These are phyloP conservation scores for Boeremia exigua DNA, from an alignment of 2,329 filamentous ascomycete genomes.

Conservation along the genomic window DNA sequence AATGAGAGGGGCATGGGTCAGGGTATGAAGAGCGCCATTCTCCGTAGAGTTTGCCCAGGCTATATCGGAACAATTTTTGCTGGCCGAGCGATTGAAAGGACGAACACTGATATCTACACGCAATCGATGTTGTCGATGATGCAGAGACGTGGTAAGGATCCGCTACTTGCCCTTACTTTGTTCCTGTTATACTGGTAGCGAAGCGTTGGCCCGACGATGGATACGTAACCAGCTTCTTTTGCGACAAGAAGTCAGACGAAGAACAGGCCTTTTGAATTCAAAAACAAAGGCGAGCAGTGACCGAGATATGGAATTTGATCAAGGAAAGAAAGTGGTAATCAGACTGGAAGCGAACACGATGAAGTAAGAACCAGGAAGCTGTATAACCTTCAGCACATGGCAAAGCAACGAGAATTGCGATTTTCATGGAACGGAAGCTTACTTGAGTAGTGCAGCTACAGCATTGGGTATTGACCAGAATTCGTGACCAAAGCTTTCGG, in stretches of 20 bases:
- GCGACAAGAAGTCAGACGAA: not conserved
- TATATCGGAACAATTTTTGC: not conserved
- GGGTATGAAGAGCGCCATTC: not conserved
- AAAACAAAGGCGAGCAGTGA: not conserved
- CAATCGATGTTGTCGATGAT: conserved; percentile 2
- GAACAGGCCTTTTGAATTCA: not conserved
- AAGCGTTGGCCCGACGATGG: not conserved
- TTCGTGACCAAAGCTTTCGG: not conserved
- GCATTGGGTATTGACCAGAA: not conserved
- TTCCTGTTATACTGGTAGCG: conserved; percentile 3
- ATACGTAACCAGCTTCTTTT: too few species aligned
- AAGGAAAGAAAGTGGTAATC: not conserved
- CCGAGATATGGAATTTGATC: not conserved
- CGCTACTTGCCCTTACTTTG: not conserved
- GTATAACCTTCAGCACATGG: not conserved
- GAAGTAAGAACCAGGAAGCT: not conserved
- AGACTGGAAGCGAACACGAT: not conserved
- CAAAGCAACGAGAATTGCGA: not conserved
- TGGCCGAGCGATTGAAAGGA: not conserved
- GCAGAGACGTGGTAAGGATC: not conserved
- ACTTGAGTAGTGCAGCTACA: not conserved
- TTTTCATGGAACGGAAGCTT: not conserved
- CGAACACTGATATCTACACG: not conserved
- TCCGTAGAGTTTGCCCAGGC: too few species aligned
- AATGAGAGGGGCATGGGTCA: not conserved